Base-by-base conservation (phyloP, 768 basidiomycete genomes). In the Suillus tomentosus region DNA sequence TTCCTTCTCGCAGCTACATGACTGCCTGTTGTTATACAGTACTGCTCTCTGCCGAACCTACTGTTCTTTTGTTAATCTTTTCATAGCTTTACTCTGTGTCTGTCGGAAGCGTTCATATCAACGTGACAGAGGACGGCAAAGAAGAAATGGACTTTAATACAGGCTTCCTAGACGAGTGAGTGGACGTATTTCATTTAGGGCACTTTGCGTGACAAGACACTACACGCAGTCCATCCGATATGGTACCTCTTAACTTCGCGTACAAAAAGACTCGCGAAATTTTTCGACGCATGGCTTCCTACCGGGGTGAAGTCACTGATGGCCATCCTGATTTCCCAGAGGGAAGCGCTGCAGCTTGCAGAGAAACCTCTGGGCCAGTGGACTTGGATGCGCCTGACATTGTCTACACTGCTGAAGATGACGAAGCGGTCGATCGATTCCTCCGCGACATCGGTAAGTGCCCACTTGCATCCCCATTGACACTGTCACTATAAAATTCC, bases 61-160 rank as follows among this genome's bases (percentile, higher is more conserved):
- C 13, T 27, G 36, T 40, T 8, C 47, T 13, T 54, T 37, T 9
- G 4, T 11, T 36, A 64, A 37, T 37, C 15, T 45, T 10, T 9
- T 10, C 11, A 7, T 60, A 75, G 74, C 62, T 72, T 64, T 81
- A 87, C 69, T 84, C 85, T 2, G 73, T 71, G 22, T 82, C 85
- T 6, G 62, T 63, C 9, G 85, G 86, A 11, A 75, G 76, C 57
- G 76, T 84, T 27, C 85, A 86, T 68, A 82, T 85, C 61, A 71
- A 62, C 40, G 77, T 79, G n/a, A 81, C 76, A 3, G 61, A 74
- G 5, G 73, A 85, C 66, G 74, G 77, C 27, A 76, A 79, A 60
- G 78, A 77, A 9, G 72, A 76, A 17, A 74, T 77, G 13, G 69
- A 74, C 48, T 86, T 86, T 67, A 78, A 82, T 59, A 70, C 84